Base-by-base conservation (phyloP, 768 basidiomycete genomes). In the Lepiota brunneoincarnata region DNA sequence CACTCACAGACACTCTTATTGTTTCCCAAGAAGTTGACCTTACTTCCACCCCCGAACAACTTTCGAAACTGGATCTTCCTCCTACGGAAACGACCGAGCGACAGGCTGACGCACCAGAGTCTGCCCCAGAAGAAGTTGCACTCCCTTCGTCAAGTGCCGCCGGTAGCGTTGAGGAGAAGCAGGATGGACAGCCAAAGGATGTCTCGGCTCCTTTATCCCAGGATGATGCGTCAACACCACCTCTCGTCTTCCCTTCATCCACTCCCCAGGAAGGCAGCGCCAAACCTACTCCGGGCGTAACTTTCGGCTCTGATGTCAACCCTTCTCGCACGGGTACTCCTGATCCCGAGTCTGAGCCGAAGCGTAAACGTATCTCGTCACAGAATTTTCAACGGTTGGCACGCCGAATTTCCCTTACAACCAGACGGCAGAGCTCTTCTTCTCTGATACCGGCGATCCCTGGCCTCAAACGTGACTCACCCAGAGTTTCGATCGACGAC, bases 381-480 rank as follows among this genome's bases (percentile, higher is more conserved):
- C 91, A 93, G 66, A 92, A 92, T 63, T 89, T 93, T 75, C 89
- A 91, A 66, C 80, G 89, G 15, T 64, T 93, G 35, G 91, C 89
- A 14, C 75, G 89, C 56, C 76, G 82, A 57, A 85, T 93, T 51
- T 91, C 89, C 9, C 67, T 89, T 40, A 79, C 75, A 24, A 79
- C 84, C 0, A 77, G 80, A 42, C 79, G 84, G 23, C 79, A 81
- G 58, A 80, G 78, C 35, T 79, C 76, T 20, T 71, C 75, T 9
- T 73, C 79, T 15, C 78, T 76, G 6, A 77, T 81, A 34, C 49
- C 55, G 6, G 44, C 17, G 14, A 73, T 82, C 50, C 78, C 81
- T 46, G 77, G 77, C n/a, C 68, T 85, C 55, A 82, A 78, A 64
- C 78, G 81, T 41, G 67, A 74, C 53, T 74, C 77, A 26, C 75